Percentiles rank a stretch among this genome's conserved stretches.
phyloP scores from a whole-genome alignment of 768 basidiomycete genomes.

The Termitomyces sp. region DNA sequence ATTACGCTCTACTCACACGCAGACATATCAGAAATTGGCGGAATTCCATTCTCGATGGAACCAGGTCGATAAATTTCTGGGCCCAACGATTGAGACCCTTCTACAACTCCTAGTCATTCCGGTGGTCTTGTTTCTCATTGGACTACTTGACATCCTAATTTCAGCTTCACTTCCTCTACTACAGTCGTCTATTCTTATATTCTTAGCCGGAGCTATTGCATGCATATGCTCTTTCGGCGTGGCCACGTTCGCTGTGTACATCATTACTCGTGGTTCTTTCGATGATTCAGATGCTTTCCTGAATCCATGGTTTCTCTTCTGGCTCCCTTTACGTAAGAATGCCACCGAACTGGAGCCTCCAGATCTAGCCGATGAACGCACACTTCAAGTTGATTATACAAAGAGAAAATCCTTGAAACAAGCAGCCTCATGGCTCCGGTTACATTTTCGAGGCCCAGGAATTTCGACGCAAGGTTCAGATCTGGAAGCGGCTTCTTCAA shows the following conservation, averaged over 20 bases:
- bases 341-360: background rate
- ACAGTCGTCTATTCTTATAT: background rate
- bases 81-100: slow-evolving; percentile 10
- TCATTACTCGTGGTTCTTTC: background rate
- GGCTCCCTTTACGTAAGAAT: background rate
- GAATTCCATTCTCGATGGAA: slow-evolving; percentile 10
- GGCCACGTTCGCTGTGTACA: background rate
- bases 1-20: background rate
- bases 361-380: background rate
- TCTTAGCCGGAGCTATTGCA: background rate
- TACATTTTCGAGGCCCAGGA: background rate
- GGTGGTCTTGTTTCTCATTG: slow-evolving; percentile 8
- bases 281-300: background rate
- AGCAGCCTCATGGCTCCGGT: background rate
- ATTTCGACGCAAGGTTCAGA: background rate
- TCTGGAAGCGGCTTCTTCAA: background rate
- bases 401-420: background rate
- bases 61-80: slow-evolving; percentile 2
- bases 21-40: slow-evolving; percentile 1
- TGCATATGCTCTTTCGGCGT: background rate
- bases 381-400: background rate
- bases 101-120: slow-evolving; percentile 8
- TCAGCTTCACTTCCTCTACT: background rate
- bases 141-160: slow-evolving; percentile 10
- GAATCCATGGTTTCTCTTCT: background rate